Percentiles rank a stretch among this genome's conserved stretches.
phyloP scores from a whole-genome alignment of 139 green algal species.

The Chlorella sp. region DNA sequence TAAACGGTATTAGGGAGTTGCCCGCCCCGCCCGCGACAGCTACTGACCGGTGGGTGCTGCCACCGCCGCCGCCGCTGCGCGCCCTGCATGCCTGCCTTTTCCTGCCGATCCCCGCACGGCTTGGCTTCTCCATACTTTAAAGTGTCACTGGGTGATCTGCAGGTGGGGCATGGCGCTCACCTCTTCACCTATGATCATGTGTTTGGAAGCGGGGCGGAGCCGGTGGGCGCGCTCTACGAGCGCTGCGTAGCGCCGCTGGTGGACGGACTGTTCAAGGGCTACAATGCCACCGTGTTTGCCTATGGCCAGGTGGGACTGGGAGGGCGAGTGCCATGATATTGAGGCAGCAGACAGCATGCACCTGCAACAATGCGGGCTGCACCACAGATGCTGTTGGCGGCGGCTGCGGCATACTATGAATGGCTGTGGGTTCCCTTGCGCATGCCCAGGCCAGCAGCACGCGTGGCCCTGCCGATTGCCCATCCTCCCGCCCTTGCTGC shows the following conservation, averaged over 20 bases:
- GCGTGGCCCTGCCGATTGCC: too few relatives aligned
- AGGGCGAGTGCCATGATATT: conserved; percentile 56
- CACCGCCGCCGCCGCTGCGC: not conserved
- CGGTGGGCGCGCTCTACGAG: conserved; percentile 65
- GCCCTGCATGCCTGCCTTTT: not conserved
- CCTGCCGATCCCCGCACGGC: not conserved
- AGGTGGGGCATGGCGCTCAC: conserved; percentile 68
- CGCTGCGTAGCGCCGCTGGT: conserved; percentile 86
- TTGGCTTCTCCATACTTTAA: not conserved
- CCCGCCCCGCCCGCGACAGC: not conserved
- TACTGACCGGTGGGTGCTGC: not conserved
- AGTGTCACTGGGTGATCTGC: not conserved
- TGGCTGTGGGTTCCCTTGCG: too few relatives aligned
- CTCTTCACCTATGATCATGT: conserved; percentile 89
- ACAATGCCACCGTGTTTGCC: conserved; percentile 76
- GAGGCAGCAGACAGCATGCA: not conserved
- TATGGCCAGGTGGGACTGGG: conserved; percentile 68
- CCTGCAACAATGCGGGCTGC: not conserved
- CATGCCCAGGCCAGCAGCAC: too few relatives aligned
- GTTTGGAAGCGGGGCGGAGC: conserved; percentile 68
- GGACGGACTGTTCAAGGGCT: conserved; percentile 87
- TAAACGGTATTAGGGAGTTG: not conserved
- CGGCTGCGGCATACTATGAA: not conserved
- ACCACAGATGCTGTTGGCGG: not conserved
- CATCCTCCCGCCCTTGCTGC: not conserved